Evolutionary conservation across 1,139 yeast species (phyloP), one percentile per base, ranked within the genome.

Genomic region (Geotrichum aggregatum): DNA sequence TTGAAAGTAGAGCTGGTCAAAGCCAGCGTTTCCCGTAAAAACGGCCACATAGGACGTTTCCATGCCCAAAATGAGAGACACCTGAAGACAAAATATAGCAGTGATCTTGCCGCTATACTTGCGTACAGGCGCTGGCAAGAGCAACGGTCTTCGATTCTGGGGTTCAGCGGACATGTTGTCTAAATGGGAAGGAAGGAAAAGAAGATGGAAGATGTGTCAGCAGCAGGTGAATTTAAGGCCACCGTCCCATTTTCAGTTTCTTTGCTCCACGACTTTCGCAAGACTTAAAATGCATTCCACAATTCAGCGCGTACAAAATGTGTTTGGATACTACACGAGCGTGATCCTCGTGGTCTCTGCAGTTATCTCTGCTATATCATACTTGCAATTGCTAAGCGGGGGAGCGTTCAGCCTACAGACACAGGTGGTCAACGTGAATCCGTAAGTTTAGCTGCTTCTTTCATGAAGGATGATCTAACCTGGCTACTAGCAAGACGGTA

Each of bases 1-100:
- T 42, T 62, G 43, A 52, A 70, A 54, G 62, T 83, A 83, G 54
- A 66, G 75, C 0, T 60, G 57, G 42, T 69, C 64, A 62, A 82
- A 82, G 3, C 68, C 66, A 0, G 59, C 62, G 8, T 73, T 69
- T 38, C 80, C 78, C 39, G 82, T 66, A 60, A 83, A 82, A 0
- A 82, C 78, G 1, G 87, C 78, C 72, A 84, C 74, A 3, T 86
- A 82, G 0, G 87, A 80, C 40, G 82, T 80, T 68, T 84, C 91
- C 59, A 82, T 75, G 45, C 91, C 91, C 65, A 82, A 76, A 71
- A 83, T 74, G 65, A 79, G 69, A 47, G 54, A 56, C 30, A 59
- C 49, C 21, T 82, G 78, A 7, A 80, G 61, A 34, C 85, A 71
- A 47, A 80, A 74, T 36, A 65, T 58, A 38, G 80, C 74, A 52